phyloP scores from a whole-genome alignment of 257 asterid species.

The Penstemon newberryi region DNA sequence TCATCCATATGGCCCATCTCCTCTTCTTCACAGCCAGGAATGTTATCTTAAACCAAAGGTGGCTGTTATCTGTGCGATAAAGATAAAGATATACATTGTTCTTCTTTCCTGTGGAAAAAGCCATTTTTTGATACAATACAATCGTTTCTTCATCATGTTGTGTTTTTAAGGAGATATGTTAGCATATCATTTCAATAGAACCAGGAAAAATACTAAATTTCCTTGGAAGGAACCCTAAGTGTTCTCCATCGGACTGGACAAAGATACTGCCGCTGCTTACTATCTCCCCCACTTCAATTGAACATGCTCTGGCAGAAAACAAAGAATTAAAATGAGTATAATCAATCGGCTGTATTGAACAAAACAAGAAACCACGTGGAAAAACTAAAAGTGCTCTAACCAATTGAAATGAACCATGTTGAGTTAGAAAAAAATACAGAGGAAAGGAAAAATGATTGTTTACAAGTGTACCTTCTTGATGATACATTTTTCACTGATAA shows the following conservation, averaged over 20 bases:
- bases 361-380: background rate
- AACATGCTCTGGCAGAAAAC: constrained; percentile 48
- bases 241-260: constrained; percentile 92
- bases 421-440: background rate
- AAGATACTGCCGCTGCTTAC: constrained; percentile 46
- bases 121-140: background rate
- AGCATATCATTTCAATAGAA: constrained; percentile 67
- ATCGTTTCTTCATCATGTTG: constrained; percentile 1
- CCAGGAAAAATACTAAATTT: constrained; percentile 65
- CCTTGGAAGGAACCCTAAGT: constrained; percentile 77
- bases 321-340: constrained; percentile 1
- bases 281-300: constrained; percentile 75
- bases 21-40: background rate
- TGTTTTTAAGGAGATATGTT: constrained; percentile 17
- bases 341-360: background rate
- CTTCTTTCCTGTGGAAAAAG: constrained; percentile 23
- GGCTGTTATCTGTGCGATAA: background rate
- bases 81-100: background rate
- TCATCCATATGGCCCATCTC: background rate
- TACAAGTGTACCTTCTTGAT: constrained; percentile 62
- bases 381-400: background rate
- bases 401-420: background rate
- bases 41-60: background rate
- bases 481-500: constrained; percentile 71
- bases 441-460: constrained; percentile 15